phyloP scores from a whole-genome alignment of 2,329 filamentous ascomycete genomes.

The Nemania sp. region DNA sequence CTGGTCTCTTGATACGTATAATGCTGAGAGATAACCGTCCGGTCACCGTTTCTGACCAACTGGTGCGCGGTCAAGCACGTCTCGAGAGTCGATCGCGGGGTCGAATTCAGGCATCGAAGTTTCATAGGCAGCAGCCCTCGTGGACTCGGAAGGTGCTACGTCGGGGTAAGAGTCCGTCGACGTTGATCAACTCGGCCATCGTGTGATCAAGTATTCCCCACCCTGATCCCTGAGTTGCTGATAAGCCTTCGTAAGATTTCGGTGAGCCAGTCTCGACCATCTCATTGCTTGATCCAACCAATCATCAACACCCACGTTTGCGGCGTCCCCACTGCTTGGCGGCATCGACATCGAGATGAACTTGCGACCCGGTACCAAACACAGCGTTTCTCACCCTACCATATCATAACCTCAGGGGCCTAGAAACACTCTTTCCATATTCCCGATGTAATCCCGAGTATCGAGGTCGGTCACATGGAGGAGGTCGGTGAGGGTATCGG shows the following conservation, averaged over 20 bases:
- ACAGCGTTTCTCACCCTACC: background rate
- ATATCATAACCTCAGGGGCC: background rate
- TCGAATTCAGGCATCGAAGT: constrained; percentile 4
- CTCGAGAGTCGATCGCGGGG: background rate
- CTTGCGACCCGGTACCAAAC: background rate
- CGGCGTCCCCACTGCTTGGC: background rate
- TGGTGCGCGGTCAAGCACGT: constrained; percentile 16
- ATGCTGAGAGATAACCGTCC: background rate
- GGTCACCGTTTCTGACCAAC: constrained; percentile 9
- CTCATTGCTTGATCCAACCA: constrained; percentile 2
- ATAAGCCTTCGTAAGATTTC: constrained; percentile 12
- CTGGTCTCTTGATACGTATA: background rate
- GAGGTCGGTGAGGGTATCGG: background rate
- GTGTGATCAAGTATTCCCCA: constrained; percentile 17
- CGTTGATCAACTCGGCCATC: background rate
- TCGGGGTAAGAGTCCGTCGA: background rate
- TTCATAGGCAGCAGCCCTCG: constrained; percentile 19
- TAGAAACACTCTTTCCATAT: background rate
- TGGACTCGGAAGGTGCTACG: background rate
- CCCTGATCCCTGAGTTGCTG: background rate
- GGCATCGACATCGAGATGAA: background rate
- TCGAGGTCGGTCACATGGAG: background rate
- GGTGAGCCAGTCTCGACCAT: constrained; percentile 13
- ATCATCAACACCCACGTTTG: constrained; percentile 6
- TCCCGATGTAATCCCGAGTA: background rate